Base-by-base conservation (phyloP, 2,329 filamentous ascomycete species). In the Ophiostoma ips region DNA sequence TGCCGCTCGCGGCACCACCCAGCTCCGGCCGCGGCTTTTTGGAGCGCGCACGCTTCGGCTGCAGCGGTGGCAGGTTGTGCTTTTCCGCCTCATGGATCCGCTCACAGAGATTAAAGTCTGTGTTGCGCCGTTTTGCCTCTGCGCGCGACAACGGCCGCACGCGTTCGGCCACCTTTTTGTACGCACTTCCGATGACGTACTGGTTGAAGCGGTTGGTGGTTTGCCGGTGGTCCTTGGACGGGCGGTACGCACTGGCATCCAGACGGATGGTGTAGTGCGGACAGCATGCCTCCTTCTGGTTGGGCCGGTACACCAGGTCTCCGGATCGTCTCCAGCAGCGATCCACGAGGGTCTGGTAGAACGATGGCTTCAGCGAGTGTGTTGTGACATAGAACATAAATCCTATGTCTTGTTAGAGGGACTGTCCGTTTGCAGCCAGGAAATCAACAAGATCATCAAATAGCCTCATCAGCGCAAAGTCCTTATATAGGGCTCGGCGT, bases 251-350 rank as follows among this genome's bases (percentile, higher is more conserved):
- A 44, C 69, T 63, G 21, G 79, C 77, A 58, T 87, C 83, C 18
- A 89, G 70, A 44, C 84, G 79, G 49, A 92, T 81, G 1, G 84
- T 88, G 63, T 90, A 96, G 61, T 95, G 88, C 41, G 89, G 88
- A 64, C 92, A 98, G 61, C 92, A 98, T 54, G 87, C 85, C 51
- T 80, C 73, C 52, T 75, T 75, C 59, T 87, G 81, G 63, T 92
- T 83, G 13, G 86, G 85, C 53, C 86, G 79, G 65, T 92, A 92
- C 46, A 92, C 69, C 9, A 87, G 69, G 28, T 68, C 77, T 15
- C 76, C 80, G 35, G 80, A 88, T 55, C 84, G 75, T 63, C 86
- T 81, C 84, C 84, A 92, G 54, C 81, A 84, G 56, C 83, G 77
- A 63, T 88, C 77, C 41, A 90, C 68, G 35, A 92, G 70, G 40